Evolutionary conservation across 2,329 filamentous ascomycete genomes (phyloP).

Genomic region (Fusarium setosum): DNA sequence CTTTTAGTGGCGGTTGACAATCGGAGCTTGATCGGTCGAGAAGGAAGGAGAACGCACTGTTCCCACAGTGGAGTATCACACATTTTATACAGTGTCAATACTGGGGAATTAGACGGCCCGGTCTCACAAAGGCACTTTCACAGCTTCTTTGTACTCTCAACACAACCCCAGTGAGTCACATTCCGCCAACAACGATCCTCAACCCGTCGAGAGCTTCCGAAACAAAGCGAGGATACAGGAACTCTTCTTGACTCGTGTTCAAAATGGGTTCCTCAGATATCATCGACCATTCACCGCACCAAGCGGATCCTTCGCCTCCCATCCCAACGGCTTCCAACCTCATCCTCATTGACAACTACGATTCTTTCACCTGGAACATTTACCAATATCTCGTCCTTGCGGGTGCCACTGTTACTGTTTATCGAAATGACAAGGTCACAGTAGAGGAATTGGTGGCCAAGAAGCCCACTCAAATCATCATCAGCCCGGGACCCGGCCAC

Average conservation of each 20-base stretch:
- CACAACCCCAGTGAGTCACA: slow-evolving; percentile 35
- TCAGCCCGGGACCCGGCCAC: slow-evolving; percentile 96
- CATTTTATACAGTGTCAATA: background rate
- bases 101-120: background rate
- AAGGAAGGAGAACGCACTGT: slow-evolving; percentile 29
- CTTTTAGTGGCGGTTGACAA: slow-evolving; percentile 16
- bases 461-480: slow-evolving; percentile 91
- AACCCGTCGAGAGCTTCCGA: slow-evolving; percentile 1
- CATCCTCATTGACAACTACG: slow-evolving; percentile 98
- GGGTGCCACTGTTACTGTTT: slow-evolving; percentile 89
- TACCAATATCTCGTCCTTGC: slow-evolving; percentile 99
- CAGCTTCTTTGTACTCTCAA: slow-evolving; percentile 29
- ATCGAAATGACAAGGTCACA: slow-evolving; percentile 91
- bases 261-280: slow-evolving; percentile 64
- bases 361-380: slow-evolving; percentile 99
- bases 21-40: slow-evolving; percentile 39
- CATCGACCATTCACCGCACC: slow-evolving; percentile 86
- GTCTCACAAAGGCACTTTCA: slow-evolving; percentile 26
- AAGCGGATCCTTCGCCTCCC: slow-evolving; percentile 79
- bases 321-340: slow-evolving; percentile 88
- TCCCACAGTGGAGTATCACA: fast-evolving
- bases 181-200: slow-evolving; percentile 24
- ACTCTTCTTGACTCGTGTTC: slow-evolving; percentile 5
- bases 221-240: slow-evolving; percentile 2
- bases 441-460: slow-evolving; percentile 84